These are phyloP conservation scores for Paxillus involutus DNA, from an alignment of 768 basidiomycete species.

Conservation along the genomic window DNA sequence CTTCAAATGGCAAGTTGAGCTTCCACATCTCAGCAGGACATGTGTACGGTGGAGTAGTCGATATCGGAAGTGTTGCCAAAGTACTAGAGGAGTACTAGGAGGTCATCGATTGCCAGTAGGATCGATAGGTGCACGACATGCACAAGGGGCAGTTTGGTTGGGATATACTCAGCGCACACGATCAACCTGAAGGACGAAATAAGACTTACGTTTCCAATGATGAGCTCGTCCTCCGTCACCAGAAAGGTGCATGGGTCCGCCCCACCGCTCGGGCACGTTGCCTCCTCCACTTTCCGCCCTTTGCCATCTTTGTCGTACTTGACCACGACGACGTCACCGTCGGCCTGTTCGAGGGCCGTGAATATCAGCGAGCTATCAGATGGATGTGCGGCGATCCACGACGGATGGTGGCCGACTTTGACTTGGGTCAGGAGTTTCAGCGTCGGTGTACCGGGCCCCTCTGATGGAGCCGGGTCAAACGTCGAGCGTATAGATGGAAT, in stretches of 20 bases:
- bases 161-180: too few species aligned
- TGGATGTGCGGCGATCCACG: slow-evolving; percentile 73
- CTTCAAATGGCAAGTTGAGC: slow-evolving; percentile 39
- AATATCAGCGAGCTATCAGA: slow-evolving; percentile 57
- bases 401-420: slow-evolving; percentile 62
- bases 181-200: slow-evolving; percentile 20
- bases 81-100: slow-evolving; percentile 69
- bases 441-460: slow-evolving; percentile 47
- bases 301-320: slow-evolving; percentile 53
- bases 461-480: slow-evolving; percentile 60
- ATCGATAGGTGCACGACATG: background rate
- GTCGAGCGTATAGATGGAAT: slow-evolving; percentile 59
- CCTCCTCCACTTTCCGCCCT: slow-evolving; percentile 43
- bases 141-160: background rate
- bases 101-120: background rate
- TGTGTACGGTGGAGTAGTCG: slow-evolving; percentile 47
- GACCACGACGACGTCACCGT: slow-evolving; percentile 65
- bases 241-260: slow-evolving; percentile 64
- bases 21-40: slow-evolving; percentile 31
- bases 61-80: slow-evolving; percentile 55
- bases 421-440: slow-evolving; percentile 47
- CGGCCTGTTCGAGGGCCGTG: slow-evolving; percentile 61
- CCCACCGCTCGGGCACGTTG: slow-evolving; percentile 49
- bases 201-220: slow-evolving; percentile 71
- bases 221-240: slow-evolving; percentile 54